Conservation (phyloP, 2,329 filamentous ascomycete species). For the Alternaria sp. region DNA sequence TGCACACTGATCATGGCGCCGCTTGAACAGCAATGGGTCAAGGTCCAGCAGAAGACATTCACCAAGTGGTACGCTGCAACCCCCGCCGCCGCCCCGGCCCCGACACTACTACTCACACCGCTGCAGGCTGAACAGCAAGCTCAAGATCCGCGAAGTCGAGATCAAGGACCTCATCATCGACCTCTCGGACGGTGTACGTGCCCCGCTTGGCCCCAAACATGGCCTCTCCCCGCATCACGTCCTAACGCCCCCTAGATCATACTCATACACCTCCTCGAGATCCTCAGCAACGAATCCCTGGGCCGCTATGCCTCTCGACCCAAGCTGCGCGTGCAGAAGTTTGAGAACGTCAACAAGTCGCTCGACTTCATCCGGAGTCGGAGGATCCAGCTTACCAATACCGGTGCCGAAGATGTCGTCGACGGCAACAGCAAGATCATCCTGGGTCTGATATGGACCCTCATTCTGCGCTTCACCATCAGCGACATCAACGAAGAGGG, state of each 20-base stretch:
- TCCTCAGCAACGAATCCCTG: conserved; percentile 90
- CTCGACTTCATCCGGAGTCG: conserved; percentile 90
- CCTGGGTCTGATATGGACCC: conserved; percentile 94
- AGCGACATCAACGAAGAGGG: conserved; percentile 98
- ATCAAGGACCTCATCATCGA: conserved; percentile 89
- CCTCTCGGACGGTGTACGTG: conserved; percentile 88
- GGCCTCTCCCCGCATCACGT: conserved; percentile 9
- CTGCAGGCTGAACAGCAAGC: conserved; percentile 90
- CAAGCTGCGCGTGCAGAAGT: conserved; percentile 93
- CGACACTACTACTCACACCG: conserved; percentile 28
- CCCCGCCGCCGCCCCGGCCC: conserved; percentile 11
- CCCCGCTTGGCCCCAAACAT: conserved; percentile 14
- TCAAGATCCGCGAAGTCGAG: conserved; percentile 76
- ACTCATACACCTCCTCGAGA: conserved; percentile 96
- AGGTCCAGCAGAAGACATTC: conserved; percentile 97
- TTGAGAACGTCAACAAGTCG: conserved; percentile 97
- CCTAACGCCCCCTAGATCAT: conserved; percentile 67
- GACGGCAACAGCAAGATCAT: conserved; percentile 98
- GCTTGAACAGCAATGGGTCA: conserved; percentile 69
- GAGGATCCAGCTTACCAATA: conserved; percentile 97
- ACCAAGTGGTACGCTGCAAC: conserved; percentile 79
- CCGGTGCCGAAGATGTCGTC: conserved; percentile 96
- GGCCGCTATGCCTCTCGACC: conserved; percentile 96
- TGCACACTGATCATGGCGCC: conserved; percentile 50
- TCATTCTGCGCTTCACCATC: conserved; percentile 97